Conservation (phyloP, 2,329 filamentous ascomycete genomes). For the Geoglossum cookeanum region DNA sequence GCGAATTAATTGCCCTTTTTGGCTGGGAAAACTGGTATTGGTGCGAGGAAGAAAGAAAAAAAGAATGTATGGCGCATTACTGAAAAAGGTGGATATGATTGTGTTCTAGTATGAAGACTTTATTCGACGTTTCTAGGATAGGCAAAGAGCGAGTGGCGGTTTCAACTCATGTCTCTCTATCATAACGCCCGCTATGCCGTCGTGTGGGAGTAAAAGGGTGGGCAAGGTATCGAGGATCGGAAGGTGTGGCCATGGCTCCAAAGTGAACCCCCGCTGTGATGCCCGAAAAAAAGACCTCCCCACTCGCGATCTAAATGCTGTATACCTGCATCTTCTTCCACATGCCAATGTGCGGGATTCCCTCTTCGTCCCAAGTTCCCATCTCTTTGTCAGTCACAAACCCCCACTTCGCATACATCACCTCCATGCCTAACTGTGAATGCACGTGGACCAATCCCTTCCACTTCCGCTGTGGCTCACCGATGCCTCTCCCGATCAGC, state of each 20-base stretch:
- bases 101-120: background rate
- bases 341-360: constrained; percentile 75
- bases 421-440: constrained; percentile 48
- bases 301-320: background rate
- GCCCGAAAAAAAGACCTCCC: background rate
- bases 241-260: background rate
- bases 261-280: background rate
- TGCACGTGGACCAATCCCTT: constrained; percentile 60
- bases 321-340: constrained; percentile 33
- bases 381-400: constrained; percentile 55
- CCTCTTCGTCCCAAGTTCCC: constrained; percentile 68
- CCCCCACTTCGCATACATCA: constrained; percentile 50
- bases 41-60: no score
- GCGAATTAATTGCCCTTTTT: no score
- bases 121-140: background rate
- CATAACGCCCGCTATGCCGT: background rate
- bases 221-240: background rate
- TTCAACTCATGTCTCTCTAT: background rate
- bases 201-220: background rate
- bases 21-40: no score
- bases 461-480: constrained; percentile 39
- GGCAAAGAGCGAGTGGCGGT: background rate
- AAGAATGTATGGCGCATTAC: no score
- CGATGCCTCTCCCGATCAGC: constrained; percentile 18
- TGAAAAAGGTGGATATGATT: no score